These are phyloP conservation scores for Paragyromitra xinjiangensis DNA, from an alignment of 495 filamentous ascomycete genomes.

Conservation along the genomic window DNA sequence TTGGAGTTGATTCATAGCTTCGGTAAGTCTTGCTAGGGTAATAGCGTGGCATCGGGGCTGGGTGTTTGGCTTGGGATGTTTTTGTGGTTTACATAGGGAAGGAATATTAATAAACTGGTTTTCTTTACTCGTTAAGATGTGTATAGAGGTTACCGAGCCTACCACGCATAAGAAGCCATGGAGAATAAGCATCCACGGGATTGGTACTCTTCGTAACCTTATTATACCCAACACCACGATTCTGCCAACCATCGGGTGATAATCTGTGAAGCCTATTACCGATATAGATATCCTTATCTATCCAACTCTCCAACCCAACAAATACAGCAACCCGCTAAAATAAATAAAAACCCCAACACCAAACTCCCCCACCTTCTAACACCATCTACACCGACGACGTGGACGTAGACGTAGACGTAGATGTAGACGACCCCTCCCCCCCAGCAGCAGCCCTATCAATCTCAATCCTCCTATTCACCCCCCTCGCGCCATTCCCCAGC, in stretches of 20 bases:
- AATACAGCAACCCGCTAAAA: background rate
- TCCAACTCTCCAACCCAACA: background rate
- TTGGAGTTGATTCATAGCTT: too few relatives aligned
- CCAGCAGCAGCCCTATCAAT: constrained; percentile 60
- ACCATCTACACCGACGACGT: background rate
- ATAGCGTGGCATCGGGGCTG: too few relatives aligned
- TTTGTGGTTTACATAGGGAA: too few relatives aligned
- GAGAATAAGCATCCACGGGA: background rate
- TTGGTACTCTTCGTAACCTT: background rate
- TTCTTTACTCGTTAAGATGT: too few relatives aligned
- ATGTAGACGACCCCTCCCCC: background rate
- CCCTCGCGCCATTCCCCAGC: constrained; percentile 67
- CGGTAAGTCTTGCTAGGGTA: too few relatives aligned
- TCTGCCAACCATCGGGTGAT: background rate
- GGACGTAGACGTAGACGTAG: too few relatives aligned
- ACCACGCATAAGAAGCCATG: background rate
- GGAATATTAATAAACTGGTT: too few relatives aligned
- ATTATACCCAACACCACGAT: background rate
- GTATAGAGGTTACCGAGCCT: too few relatives aligned
- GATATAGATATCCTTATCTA: background rate
- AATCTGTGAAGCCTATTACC: background rate
- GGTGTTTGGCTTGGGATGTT: too few relatives aligned
- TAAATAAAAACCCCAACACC: background rate
- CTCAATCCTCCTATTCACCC: constrained; percentile 68
- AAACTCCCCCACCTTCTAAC: background rate